Percentiles rank a stretch among this genome's conserved stretches.
Evolutionary conservation across 495 filamentous ascomycete species (phyloP).

Genomic region (Aspergillus cavernicola): DNA sequence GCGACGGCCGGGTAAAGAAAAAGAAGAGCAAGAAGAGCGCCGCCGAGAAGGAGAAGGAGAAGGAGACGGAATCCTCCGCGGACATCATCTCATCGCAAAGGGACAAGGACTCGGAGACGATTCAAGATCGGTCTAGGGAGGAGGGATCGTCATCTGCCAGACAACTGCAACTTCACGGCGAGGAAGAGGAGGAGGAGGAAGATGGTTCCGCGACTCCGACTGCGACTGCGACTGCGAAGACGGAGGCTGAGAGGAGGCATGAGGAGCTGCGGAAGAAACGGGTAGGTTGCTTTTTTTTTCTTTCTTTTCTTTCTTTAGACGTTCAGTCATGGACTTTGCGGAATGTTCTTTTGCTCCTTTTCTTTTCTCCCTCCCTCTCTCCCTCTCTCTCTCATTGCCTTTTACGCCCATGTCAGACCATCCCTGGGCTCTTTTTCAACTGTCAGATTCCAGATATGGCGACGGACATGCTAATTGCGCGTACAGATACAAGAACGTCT

Average conservation of each 20-base stretch:
- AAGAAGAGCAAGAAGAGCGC: constrained; percentile 63
- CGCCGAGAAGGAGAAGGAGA: constrained; percentile 2
- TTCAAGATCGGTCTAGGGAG: not conserved
- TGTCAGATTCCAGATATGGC: not conserved
- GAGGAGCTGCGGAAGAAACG: constrained; percentile 76
- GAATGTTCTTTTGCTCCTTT: not conserved
- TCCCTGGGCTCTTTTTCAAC: constrained; percentile 6
- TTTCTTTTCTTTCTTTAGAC: constrained; percentile 4
- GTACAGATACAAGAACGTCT: constrained; percentile 60
- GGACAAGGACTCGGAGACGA: no score
- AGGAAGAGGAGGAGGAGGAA: constrained; percentile 7
- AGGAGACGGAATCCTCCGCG: not conserved
- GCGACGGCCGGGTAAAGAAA: constrained; percentile 48
- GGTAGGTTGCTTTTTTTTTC: constrained; percentile 48
- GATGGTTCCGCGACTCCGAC: not conserved
- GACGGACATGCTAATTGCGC: not conserved
- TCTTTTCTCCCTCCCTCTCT: not conserved
- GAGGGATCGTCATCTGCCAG: not conserved
- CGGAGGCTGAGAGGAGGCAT: constrained; percentile 76
- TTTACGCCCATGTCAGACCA: not conserved
- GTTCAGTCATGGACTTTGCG: not conserved
- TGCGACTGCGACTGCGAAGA: constrained; percentile 52
- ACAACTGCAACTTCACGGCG: not conserved
- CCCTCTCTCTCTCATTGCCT: not conserved
- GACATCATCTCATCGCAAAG: no score